Base-by-base conservation (phyloP, 768 basidiomycete species). In the Zangia roseola region DNA sequence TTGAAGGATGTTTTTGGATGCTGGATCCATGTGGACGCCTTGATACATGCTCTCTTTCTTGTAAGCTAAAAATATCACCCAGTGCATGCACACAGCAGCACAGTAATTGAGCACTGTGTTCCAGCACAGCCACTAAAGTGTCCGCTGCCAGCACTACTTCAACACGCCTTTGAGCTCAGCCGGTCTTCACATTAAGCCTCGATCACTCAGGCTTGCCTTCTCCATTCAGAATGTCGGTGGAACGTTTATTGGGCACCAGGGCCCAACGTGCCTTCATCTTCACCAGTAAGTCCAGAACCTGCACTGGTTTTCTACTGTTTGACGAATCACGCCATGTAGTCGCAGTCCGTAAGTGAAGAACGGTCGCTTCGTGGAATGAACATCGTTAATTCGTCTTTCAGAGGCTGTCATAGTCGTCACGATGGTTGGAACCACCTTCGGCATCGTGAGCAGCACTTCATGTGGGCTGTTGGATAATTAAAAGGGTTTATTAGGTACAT, bases 331-430 rank as follows among this genome's bases (percentile, higher is more conserved):
- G 36, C 34, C n/a, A 28, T 5, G 17, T 58, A 84, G 83, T 82
- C 47, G 69, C 75, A 51, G 64, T 81, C 58, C 84, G 86, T 88
- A 49, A 75, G 84, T 78, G 34, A 40, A 49, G 14, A 19, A n/a
- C n/a, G 21, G 21, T 40, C 23, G 25, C 21, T 39, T 19, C 25
- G n/a, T 25, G 41, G 26, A 17, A 16, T 35, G 39, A 25, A 50
- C 40, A 26, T 34, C 12, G 21, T 34, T 54, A 24, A 57, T 19
- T 16, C 14, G 5, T 24, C 17, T 47, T 57, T 39, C 63, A 91
- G 89, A 92, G 73, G 89, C 86, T 2, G 69, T 86, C 40, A 74
- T 84, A 8, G 88, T 93, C 28, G 71, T 91, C 40, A 75, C 78
- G 10, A 83, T 92, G 83, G 83, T 92, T 46, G 84, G 69, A 33